These are phyloP conservation scores for Peronospora destructor DNA, from an alignment of 352 stramenopile species.

Conservation along the genomic window DNA sequence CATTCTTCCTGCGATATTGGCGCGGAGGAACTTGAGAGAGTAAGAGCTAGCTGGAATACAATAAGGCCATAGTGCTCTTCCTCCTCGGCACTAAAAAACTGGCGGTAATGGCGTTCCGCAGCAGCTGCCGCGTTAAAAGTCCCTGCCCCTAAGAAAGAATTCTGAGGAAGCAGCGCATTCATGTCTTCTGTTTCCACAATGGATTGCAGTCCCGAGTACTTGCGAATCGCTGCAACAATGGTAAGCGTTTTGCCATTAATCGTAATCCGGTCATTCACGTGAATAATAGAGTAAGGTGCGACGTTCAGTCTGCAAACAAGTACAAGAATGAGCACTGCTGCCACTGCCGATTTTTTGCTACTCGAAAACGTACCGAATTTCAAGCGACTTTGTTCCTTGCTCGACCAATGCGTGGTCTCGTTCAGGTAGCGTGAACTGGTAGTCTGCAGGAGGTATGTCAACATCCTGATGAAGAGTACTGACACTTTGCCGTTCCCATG, in stretches of 20 bases:
- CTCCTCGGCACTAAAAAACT: slow-evolving; percentile 56
- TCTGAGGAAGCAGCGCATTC: slow-evolving; percentile 35
- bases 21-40: slow-evolving; percentile 5
- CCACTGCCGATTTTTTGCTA: background rate
- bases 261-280: slow-evolving; percentile 52
- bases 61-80: slow-evolving; percentile 47
- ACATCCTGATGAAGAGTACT: slow-evolving; percentile 7
- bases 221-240: slow-evolving; percentile 44
- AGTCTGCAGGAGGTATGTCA: slow-evolving; percentile 36
- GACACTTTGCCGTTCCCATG: slow-evolving; percentile 14
- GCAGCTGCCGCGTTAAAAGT: slow-evolving; percentile 21
- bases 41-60: slow-evolving; percentile 45
- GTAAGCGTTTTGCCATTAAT: slow-evolving; percentile 45
- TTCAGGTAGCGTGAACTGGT: slow-evolving; percentile 44
- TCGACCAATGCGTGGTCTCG: slow-evolving; percentile 41
- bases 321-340: slow-evolving; percentile 1
- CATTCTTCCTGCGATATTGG: slow-evolving; percentile 42
- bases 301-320: slow-evolving; percentile 39
- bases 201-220: slow-evolving; percentile 50
- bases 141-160: slow-evolving; percentile 13
- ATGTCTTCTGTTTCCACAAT: slow-evolving; percentile 53
- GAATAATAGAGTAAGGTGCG: slow-evolving; percentile 65
- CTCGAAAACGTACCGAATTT: slow-evolving; percentile 46
- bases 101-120: slow-evolving; percentile 42
- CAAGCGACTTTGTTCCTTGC: slow-evolving; percentile 46